Base-by-base conservation (phyloP, 2,329 filamentous ascomycete genomes). In the Fusarium nelsonii region DNA sequence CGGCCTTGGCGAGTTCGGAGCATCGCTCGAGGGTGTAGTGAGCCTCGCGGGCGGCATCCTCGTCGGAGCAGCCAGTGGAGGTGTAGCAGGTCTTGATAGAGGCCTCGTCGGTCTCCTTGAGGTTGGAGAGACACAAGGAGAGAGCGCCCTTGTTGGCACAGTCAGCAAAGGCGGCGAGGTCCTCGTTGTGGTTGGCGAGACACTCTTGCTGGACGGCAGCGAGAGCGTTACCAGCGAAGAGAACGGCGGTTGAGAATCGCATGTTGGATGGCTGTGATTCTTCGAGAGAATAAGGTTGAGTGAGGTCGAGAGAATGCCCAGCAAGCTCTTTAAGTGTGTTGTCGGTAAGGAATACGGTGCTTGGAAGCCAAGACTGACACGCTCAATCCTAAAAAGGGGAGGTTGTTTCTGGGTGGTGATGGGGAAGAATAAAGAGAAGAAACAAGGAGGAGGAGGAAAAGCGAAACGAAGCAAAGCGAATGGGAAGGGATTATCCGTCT, bases 91-190 rank as follows among this genome's bases (percentile, higher is more conserved):
- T 64, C 68, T 81, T 77, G 58, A 87, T 63, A 48, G 81, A 77
- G 18, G 63, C 54, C 15, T 74, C 51, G 46, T 74, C 70, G 59
- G 78, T 68, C 65, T 74, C 65, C 54, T 78, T 64, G 32, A 80
- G 76, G 34, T 73, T 65, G 11, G 71, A 63, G 50, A 87, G 77
- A 75, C 85, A 87, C 70, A 77, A 61, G 52, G 76, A 73, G 65
- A 87, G 78, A 39, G 80, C 77, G 58, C 75, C 77, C 58, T 74
- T 73, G 70, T 84, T 74, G 46, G 83, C 84, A 74, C 85, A 87
- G 54, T 78, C 77, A 15, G 83, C 78, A 39, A 76, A 74, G 16
- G 59, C 65, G 46, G 82, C 81, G 49, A 87, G 78, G 50, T 81
- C 76, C 26, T 66, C 56, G 65, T 80, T 77, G 66, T 81, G 76